Base-by-base conservation (phyloP, 1,284 basidiomycete genomes). In the Sphaerobolus stellatus region DNA sequence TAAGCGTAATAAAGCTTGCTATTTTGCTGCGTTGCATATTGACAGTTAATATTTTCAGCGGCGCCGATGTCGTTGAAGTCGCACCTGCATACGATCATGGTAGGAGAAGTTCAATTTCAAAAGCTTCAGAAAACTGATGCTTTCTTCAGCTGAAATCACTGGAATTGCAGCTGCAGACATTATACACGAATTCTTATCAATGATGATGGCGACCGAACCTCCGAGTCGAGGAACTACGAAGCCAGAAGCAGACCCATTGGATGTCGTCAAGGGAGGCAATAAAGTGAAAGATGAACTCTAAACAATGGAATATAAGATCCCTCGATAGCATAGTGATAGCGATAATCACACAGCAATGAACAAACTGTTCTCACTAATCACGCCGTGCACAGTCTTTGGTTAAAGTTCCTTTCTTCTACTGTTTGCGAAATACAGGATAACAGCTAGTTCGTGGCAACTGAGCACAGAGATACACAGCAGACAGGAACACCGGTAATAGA, bases 101-200 rank as follows among this genome's bases (percentile, higher is more conserved):
- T 63, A 58, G 29, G 64, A 46, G 50, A 20, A 38, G 27, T 52
- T 51, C 30, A 34, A 41, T 20, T 41, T 54, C 16, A 36, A 56
- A 34, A 52, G 58, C 34, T 45, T 54, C 18, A 8, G 20, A n/a
- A n/a, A n/a, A n/a, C n/a, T n/a, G n/a, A n/a, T n/a, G n/a, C n/a
- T n/a, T n/a, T n/a, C 4, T 48, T 8, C 59, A 84, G 86, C 86
- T 33, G 87, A 90, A 49, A 81, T 86, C 45, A 90, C 87, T 18
- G 81, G 78, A 5, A 83, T 86, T 46, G 84, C 81, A 29, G 86
- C 88, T 2, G 88, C 88, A 5, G 84, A 88, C 61, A 69, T 90
- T 47, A 79, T 88, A 2, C 81, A 86, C 58, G 86, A 88, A 67
- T 84, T 88, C 64, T 65, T 88, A 45, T 82, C 83, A 2, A 74